Base-by-base conservation (phyloP, 2,329 filamentous ascomycete genomes). In the Aspergillus aculeatus region DNA sequence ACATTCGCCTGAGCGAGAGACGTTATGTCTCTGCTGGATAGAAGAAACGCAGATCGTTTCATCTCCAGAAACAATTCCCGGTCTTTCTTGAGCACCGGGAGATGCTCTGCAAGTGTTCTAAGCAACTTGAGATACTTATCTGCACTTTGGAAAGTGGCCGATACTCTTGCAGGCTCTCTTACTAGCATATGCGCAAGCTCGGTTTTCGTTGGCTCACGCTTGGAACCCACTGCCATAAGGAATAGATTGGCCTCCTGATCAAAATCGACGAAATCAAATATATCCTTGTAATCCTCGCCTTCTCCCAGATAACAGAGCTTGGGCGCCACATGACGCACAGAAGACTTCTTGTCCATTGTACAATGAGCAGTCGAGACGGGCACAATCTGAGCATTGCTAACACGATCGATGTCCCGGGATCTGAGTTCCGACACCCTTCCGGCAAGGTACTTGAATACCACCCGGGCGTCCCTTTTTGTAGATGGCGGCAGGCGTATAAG, bases 251-350 rank as follows among this genome's bases (percentile, higher is more conserved):
- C 94, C 71, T 94, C 88, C 35, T 83, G 79, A 0, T 94, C 92
- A 77, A 97, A 99, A 72, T 98, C 91, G 14, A 98, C 93, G 75
- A 97, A 99, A 72, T 98, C 92, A 66, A 99, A 96, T 32, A 99
- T 96, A 32, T 96, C 90, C 11, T 86, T 89, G 69, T 96, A 99
- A 65, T 88, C 83, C 57, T 85, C 80, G 55, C 83, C 81, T 35
- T 84, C 81, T 9, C 95, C 95, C 2, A 99, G 82, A 73, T 96
- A 99, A 63, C 89, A 92, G 47, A 87, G 82, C 50, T 83, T 84
- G 5, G 95, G 94, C 16, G 85, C 82, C 49, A 92, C 82, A 66
- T 86, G 83, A 65, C 81, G 78, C 50, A 84, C 67, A 50, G 68
- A 71, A 57, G 71, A 54, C 47, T 76, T 64, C 60, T 82, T 84